phyloP scores from a whole-genome alignment of 345 rosid species.

The Salix udensis region DNA sequence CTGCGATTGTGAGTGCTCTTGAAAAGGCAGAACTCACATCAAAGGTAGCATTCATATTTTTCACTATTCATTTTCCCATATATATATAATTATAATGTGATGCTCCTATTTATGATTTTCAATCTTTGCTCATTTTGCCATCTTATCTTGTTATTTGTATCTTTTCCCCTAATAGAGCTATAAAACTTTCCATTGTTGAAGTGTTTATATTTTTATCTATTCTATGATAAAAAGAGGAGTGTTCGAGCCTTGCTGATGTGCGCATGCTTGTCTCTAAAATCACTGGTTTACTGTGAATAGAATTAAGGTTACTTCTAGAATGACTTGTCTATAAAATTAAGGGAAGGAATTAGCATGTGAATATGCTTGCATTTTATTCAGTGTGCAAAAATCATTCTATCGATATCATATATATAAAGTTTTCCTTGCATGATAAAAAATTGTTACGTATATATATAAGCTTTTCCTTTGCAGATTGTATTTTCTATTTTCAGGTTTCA shows the following conservation, averaged over 20 bases:
- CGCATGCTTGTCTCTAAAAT: too few relatives aligned
- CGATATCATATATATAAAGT: not conserved
- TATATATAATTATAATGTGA: not conserved
- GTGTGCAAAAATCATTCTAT: not conserved
- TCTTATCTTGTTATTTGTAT: not conserved
- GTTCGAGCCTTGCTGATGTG: too few relatives aligned
- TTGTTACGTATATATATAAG: not conserved
- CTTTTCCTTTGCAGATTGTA: not conserved
- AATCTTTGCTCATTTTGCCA: not conserved
- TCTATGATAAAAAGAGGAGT: too few relatives aligned
- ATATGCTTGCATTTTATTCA: too few relatives aligned
- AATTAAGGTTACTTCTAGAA: not conserved
- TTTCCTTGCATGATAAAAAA: not conserved
- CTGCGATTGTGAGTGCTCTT: conserved; percentile 77
- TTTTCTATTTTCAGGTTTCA: not conserved
- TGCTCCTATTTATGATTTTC: not conserved
- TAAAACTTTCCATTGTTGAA: too few relatives aligned
- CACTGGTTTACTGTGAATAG: not conserved
- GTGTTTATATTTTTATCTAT: too few relatives aligned
- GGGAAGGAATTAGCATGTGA: not conserved
- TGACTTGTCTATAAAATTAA: not conserved
- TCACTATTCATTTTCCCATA: not conserved
- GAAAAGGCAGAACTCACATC: conserved; percentile 70
- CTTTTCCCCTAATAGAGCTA: not conserved
- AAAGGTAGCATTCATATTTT: conserved; percentile 39